These are phyloP conservation scores for Gnetum montanum DNA, from an alignment of 75 land plant species.

Conservation along the genomic window DNA sequence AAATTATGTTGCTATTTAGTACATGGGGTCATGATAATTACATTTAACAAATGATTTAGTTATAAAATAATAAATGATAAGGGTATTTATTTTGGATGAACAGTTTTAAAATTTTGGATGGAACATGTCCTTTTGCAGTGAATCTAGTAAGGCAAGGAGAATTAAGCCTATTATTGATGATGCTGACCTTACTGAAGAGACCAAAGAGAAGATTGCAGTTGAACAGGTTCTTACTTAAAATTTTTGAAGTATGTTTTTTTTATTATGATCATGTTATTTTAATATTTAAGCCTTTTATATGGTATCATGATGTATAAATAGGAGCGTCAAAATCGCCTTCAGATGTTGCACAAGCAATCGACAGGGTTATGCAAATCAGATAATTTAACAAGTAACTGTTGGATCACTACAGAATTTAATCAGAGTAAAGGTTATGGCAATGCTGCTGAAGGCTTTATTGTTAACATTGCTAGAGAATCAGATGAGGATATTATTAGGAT, in stretches of 20 bases:
- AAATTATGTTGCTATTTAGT: no score
- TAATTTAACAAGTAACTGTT: slow-evolving; percentile 6
- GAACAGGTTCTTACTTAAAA: slow-evolving; percentile 54
- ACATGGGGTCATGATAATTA: no score
- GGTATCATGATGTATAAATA: no score
- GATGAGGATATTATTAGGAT: slow-evolving; percentile 73
- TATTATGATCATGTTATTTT: no score
- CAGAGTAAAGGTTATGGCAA: slow-evolving; percentile 34
- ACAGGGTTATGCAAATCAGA: slow-evolving; percentile 12
- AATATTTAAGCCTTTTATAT: no score
- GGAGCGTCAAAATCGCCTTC: slow-evolving; percentile 91
- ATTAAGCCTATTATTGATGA: slow-evolving; percentile 83
- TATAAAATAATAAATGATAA: no score
- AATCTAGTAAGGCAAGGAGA: slow-evolving; percentile 30
- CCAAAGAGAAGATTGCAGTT: slow-evolving; percentile 67
- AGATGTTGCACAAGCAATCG: slow-evolving; percentile 49
- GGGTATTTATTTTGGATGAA: no score
- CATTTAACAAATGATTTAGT: no score
- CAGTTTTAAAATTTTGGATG: no score
- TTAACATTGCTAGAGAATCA: slow-evolving; percentile 69
- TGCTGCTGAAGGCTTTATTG: slow-evolving; percentile 48
- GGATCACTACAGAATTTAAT: slow-evolving; percentile 12
- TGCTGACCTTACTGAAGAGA: slow-evolving; percentile 83
- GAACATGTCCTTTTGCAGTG: slow-evolving; percentile 6
- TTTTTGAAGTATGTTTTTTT: neutral